Conservation (phyloP, 495 filamentous ascomycete genomes). For the Penicillium alfredii region DNA sequence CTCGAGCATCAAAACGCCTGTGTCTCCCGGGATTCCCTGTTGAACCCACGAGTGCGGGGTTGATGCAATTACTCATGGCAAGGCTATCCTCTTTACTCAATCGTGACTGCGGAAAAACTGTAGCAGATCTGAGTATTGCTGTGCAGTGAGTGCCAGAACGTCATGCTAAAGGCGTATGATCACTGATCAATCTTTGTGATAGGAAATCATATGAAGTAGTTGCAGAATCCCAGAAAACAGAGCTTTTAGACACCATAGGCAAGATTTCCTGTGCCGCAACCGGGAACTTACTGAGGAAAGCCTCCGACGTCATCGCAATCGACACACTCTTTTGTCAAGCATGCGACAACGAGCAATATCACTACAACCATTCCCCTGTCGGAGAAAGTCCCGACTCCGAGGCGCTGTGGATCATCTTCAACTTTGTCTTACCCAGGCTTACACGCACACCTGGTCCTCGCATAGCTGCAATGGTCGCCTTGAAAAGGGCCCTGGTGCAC, state of each 20-base stretch:
- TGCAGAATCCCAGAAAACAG: slow-evolving; percentile 25
- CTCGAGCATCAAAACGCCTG: slow-evolving; percentile 24
- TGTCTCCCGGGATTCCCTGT: slow-evolving; percentile 13
- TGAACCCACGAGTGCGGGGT: slow-evolving; percentile 1
- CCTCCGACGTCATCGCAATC: slow-evolving; percentile 11
- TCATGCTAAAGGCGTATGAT: too few relatives aligned
- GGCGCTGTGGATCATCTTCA: slow-evolving; percentile 49
- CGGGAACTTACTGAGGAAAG: slow-evolving; percentile 16
- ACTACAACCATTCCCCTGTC: slow-evolving; percentile 8
- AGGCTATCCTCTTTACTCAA: slow-evolving; percentile 16
- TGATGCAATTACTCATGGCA: slow-evolving; percentile 16
- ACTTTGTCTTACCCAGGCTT: slow-evolving; percentile 51
- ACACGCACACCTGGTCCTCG: slow-evolving; percentile 55
- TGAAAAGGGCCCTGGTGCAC: slow-evolving; percentile 64
- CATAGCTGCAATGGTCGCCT: slow-evolving; percentile 63
- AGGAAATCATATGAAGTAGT: slow-evolving; percentile 23
- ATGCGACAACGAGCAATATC: slow-evolving; percentile 27
- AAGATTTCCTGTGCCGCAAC: slow-evolving; percentile 41
- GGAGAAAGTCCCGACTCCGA: slow-evolving; percentile 30
- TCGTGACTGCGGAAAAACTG: slow-evolving; percentile 7
- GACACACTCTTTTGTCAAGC: slow-evolving; percentile 31
- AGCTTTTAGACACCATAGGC: slow-evolving; percentile 31
- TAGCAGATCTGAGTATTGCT: slow-evolving; percentile 22
- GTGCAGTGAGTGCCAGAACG: slow-evolving; percentile 25
- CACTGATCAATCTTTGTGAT: slow-evolving; percentile 8